Percentiles rank a stretch among this genome's conserved stretches.
Evolutionary conservation across 495 filamentous ascomycete genomes (phyloP).

Genomic region (Filosporella fistucella): DNA sequence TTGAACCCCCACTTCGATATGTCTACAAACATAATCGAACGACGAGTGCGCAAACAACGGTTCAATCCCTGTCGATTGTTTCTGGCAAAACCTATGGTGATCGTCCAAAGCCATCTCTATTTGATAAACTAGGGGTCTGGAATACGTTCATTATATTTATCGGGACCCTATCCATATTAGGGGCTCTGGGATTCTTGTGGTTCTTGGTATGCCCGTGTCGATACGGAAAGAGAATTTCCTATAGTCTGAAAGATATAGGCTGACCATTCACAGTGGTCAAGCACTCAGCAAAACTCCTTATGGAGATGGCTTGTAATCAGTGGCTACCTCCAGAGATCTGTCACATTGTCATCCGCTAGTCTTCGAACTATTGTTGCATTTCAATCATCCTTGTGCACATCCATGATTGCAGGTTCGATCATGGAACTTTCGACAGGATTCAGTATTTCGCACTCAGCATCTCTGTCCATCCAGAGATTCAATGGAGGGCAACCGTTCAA

Average conservation of each 20-base stretch:
- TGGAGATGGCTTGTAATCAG: not conserved
- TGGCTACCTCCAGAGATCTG: not conserved
- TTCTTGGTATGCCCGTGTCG: not conserved
- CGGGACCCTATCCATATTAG: not conserved
- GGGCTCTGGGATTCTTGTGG: not conserved
- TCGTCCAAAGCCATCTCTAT: not conserved
- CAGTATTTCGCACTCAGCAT: not conserved
- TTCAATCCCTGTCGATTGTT: too few relatives aligned
- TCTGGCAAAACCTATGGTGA: too few relatives aligned
- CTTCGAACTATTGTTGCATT: not conserved
- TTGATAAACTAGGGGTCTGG: not conserved
- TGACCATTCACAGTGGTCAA: not conserved
- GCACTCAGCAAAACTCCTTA: not conserved
- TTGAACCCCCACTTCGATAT: too few relatives aligned
- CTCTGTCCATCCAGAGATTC: slow-evolving; percentile 1
- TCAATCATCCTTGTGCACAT: not conserved
- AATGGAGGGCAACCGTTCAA: not conserved
- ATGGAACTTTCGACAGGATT: slow-evolving; percentile 1
- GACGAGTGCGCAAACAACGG: too few relatives aligned
- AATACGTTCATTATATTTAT: not conserved
- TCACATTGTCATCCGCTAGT: not conserved
- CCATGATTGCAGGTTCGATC: not conserved
- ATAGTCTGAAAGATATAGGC: not conserved
- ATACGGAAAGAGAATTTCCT: not conserved
- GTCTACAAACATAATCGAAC: too few relatives aligned